Evolutionary conservation across 768 basidiomycete genomes (phyloP), one percentile per base, ranked within the genome.

Genomic region (Hygrophorus pudorinus): DNA sequence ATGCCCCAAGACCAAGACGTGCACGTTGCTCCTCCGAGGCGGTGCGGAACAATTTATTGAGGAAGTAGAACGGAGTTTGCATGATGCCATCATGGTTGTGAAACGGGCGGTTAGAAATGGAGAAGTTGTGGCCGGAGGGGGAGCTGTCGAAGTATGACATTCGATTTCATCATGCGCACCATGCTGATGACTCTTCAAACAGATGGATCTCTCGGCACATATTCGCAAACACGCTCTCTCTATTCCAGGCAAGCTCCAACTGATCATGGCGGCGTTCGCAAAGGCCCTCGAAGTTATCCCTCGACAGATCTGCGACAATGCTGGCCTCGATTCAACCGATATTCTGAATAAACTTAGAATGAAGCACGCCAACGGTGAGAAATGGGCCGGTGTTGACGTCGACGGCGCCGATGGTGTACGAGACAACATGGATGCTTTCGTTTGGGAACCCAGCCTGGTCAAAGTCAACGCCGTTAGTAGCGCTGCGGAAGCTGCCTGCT

Each of bases 81-180:
- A 99, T 58, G 96, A 99, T 59, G 93, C 94, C 1, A 90, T 98
- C 56, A 98, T 98, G 93, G 93, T 99, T n/a, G 96, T 99, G 35
- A 96, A 96, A 65, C 75, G 96, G 42, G 93, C 96, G 3, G 82
- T 99, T 53, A 84, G 83, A 58, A 98, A 92, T 59, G 91, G 89
- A 33, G 87, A 94, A 44, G 83, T 99, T 41, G 96, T 99, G 29
- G 96, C 96, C 8, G 96, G 96, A 29, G 96, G 96, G 39, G 96
- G 96, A 49, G 96, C 96, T 11, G 84, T 88, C 44, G 96, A 98
- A 79, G 93, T 92, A 58, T 51, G 63, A 54, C 37, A 43, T 45
- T 29, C 35, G 11, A 37, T 5, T 30, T 41, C 14, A 18, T 44
- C 37, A 36, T 13, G 27, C n/a, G 12, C 3, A 9, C 36, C 11